Conservation (phyloP, 2,329 filamentous ascomycete genomes). For the Epichloe amarillans region DNA sequence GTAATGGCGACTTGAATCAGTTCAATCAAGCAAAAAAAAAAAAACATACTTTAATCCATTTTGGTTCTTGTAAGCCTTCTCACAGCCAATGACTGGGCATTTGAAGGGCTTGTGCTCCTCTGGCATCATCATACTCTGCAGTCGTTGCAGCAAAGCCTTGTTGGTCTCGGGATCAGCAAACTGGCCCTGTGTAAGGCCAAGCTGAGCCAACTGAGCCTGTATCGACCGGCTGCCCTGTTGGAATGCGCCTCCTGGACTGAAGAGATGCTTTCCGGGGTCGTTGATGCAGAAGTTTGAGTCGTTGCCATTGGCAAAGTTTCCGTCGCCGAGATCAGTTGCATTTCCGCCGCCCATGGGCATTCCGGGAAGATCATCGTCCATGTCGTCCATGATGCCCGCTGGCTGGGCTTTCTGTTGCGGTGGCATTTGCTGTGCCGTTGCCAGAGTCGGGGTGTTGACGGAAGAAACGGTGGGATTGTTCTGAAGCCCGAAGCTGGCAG, state of each 20-base stretch:
- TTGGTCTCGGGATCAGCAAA: conserved; percentile 67
- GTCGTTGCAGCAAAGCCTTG: conserved; percentile 40
- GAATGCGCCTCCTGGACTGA: conserved; percentile 68
- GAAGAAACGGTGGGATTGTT: conserved; percentile 96
- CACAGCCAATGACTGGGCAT: conserved; percentile 94
- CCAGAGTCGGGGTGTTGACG: conserved; percentile 86
- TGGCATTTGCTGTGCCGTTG: conserved; percentile 65
- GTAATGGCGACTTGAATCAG: not conserved
- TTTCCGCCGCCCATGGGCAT: conserved; percentile 50
- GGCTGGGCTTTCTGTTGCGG: conserved; percentile 43
- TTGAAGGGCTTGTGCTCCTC: conserved; percentile 97
- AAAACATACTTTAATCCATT: conserved; percentile 84
- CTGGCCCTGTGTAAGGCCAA: conserved; percentile 63
- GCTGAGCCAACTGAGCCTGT: conserved; percentile 55
- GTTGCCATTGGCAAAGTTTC: conserved; percentile 36
- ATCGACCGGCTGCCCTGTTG: conserved; percentile 50
- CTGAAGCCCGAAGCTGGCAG: conserved; percentile 64
- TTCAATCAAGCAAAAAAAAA: not conserved
- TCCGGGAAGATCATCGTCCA: conserved; percentile 60
- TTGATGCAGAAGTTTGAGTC: conserved; percentile 57
- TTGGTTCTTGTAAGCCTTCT: conserved; percentile 99
- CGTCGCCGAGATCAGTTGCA: conserved; percentile 33
- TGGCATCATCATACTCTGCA: conserved; percentile 50
- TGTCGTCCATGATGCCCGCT: conserved; percentile 42
- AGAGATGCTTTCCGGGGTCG: conserved; percentile 86